Conservation (phyloP, 2,329 filamentous ascomycete genomes). For the Aspergillus vadensis region DNA sequence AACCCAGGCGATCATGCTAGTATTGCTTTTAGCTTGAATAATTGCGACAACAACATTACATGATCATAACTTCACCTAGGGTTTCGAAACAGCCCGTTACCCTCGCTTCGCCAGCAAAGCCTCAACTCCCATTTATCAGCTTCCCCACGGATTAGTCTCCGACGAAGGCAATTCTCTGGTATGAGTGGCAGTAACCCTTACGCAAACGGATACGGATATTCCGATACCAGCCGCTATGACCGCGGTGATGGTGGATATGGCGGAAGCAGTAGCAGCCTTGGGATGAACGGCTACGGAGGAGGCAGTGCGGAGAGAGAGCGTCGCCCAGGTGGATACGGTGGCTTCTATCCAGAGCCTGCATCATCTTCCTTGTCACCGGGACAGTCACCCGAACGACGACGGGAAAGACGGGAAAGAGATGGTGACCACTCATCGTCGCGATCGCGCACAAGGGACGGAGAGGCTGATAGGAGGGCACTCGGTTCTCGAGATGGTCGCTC, state of each 20-base stretch:
- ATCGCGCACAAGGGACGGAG: constrained; percentile 39
- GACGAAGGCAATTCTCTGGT: constrained; percentile 20
- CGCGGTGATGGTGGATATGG: constrained; percentile 36
- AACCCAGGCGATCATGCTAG: constrained; percentile 28
- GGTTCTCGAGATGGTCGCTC: constrained; percentile 31
- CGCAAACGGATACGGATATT: constrained; percentile 42
- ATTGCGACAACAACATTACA: constrained; percentile 23
- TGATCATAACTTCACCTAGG: background rate
- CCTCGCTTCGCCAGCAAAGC: constrained; percentile 12
- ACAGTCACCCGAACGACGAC: constrained; percentile 36
- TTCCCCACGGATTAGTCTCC: background rate
- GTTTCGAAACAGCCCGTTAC: background rate
- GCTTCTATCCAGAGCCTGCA: constrained; percentile 41
- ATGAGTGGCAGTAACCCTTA: constrained; percentile 42
- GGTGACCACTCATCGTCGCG: constrained; percentile 35
- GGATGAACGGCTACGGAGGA: constrained; percentile 36
- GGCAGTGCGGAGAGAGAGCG: constrained; percentile 33
- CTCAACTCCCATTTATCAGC: constrained; percentile 4
- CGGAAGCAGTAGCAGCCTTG: constrained; percentile 31
- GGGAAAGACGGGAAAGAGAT: constrained; percentile 36
- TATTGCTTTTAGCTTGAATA: constrained; percentile 17
- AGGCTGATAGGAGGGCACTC: constrained; percentile 31
- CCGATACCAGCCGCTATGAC: constrained; percentile 39
- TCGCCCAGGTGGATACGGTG: constrained; percentile 48
- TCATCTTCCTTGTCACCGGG: constrained; percentile 29